phyloP scores from a whole-genome alignment of 2,329 filamentous ascomycete genomes.

The Curvularia hawaiiensis region DNA sequence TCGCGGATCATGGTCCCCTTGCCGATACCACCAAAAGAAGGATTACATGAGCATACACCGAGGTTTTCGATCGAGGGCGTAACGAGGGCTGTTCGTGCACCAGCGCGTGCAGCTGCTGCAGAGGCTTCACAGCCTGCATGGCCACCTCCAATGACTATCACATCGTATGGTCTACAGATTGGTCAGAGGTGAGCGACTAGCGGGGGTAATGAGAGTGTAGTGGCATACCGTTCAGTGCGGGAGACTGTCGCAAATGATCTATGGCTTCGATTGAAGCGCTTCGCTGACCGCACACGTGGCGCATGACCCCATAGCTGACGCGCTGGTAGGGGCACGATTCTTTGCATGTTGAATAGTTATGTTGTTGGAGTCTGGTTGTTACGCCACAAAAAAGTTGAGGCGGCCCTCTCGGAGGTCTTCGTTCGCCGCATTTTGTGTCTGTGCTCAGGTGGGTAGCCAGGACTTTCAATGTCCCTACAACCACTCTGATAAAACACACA shows the following conservation, averaged over 20 bases:
- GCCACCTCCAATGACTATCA: conserved; percentile 92
- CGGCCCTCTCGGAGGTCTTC: conserved; percentile 21
- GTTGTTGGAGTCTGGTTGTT: conserved; percentile 7
- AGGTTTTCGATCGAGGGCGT: conserved; percentile 89
- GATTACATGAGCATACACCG: conserved; percentile 95
- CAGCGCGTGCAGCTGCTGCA: conserved; percentile 84
- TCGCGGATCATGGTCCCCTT: conserved; percentile 97
- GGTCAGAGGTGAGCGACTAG: conserved; percentile 21
- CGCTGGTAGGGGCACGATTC: conserved; percentile 36
- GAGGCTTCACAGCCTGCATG: conserved; percentile 96
- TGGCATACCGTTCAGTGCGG: conserved; percentile 37
- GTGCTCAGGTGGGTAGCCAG: conserved; percentile 4
- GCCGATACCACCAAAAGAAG: conserved; percentile 96
- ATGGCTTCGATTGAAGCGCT: conserved; percentile 39
- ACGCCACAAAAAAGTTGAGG: conserved; percentile 18
- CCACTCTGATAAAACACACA: no score
- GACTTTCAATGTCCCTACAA: no score
- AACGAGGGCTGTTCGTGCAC: conserved; percentile 85
- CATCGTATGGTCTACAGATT: conserved; percentile 74
- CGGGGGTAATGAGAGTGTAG: not conserved
- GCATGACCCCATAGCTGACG: conserved; percentile 55
- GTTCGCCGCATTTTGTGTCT: conserved; percentile 21
- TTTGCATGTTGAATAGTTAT: conserved; percentile 27
- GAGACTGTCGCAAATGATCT: conserved; percentile 54
- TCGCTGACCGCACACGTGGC: conserved; percentile 52